Evolutionary conservation across 1,284 basidiomycete genomes (phyloP), one percentile per base, ranked within the genome.

Genomic region (Austroboletus novae-zelandiae): DNA sequence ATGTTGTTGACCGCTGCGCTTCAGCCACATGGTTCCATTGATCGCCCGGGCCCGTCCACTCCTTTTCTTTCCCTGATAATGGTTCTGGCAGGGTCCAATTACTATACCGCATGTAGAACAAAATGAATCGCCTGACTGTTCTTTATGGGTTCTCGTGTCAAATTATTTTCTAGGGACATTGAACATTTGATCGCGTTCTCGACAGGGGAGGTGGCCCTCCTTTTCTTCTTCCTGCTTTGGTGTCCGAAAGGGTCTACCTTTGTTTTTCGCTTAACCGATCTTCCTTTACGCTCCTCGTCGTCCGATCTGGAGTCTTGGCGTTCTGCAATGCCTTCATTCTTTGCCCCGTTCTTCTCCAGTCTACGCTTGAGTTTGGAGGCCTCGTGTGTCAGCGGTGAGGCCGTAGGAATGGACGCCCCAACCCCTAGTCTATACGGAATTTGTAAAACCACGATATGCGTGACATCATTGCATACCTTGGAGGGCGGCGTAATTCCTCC

Each of bases 401-500:
- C 66, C 43, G 77, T 78, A 15, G 83, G 78, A 27, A 81, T 68
- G 35, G 78, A 62, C 39, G 83, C 83, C 34, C 86, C 86, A 11
- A 90, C 85, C 52, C 86, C 86, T 50, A 89, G 69, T 60, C 86
- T 89, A 47, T 40, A 51, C 29, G 49, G 27, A 25, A 55, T 45
- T 35, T 50, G 37, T 46, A 47, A 43, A 58, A 41, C 47, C 42
- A 40, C 20, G 9, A 31, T 48, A 36, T 44, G 9, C 30, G 48
- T 47, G 35, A 35, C 37, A 20, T 45, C 8, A 17, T 44, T n/a
- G 29, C 15, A 48, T 71, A 89, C 88, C 88, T 79, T 45, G 84
- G 74, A 17, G 87, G 88, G 30, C 78, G 74, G 42, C 78, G 79
- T 72, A 87, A 74, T 55, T 83, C 75, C 53, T 86, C 82, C 52